Percentiles rank a stretch among this genome's conserved stretches.
These are phyloP conservation scores for Xylaria sp. DNA, from an alignment of 2,329 filamentous ascomycete species.

Conservation along the genomic window DNA sequence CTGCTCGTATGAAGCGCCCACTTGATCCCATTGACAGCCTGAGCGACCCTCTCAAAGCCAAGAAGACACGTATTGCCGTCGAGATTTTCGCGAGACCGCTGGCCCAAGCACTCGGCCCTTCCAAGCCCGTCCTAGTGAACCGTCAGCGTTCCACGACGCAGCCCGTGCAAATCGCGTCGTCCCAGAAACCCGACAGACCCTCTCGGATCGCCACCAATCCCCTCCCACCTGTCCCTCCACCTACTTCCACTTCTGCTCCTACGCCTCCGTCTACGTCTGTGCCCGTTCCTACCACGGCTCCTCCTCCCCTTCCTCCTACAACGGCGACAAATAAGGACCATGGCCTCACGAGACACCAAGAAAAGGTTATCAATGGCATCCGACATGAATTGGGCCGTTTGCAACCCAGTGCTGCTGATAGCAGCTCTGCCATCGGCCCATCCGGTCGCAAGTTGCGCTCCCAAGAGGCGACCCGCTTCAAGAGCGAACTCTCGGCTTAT, in stretches of 20 bases:
- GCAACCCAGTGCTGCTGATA: constrained; percentile 54
- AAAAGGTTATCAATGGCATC: constrained; percentile 66
- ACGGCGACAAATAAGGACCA: constrained; percentile 30
- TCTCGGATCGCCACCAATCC: constrained; percentile 31
- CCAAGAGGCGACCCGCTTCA: constrained; percentile 82
- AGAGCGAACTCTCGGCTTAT: constrained; percentile 89
- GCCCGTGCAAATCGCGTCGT: constrained; percentile 33
- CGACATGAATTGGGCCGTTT: constrained; percentile 65
- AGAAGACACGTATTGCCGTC: constrained; percentile 59
- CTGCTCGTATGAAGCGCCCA: constrained; percentile 55
- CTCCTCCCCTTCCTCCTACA: constrained; percentile 31
- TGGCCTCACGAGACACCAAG: constrained; percentile 56
- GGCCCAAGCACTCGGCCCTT: constrained; percentile 31
- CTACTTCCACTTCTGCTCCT: constrained; percentile 23
- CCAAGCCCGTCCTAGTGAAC: constrained; percentile 38
- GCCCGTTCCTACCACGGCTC: constrained; percentile 21
- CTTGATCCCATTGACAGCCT: constrained; percentile 54
- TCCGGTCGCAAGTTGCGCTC: constrained; percentile 81
- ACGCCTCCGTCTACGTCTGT: constrained; percentile 27
- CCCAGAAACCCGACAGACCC: constrained; percentile 29
- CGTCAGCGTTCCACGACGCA: constrained; percentile 30
- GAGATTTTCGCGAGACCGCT: constrained; percentile 52
- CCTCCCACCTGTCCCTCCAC: constrained; percentile 30
- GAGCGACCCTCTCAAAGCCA: constrained; percentile 51
- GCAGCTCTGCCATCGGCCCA: constrained; percentile 54